Conservation (phyloP, 306 rosid genomes). For the Macrotyloma uniflorum region DNA sequence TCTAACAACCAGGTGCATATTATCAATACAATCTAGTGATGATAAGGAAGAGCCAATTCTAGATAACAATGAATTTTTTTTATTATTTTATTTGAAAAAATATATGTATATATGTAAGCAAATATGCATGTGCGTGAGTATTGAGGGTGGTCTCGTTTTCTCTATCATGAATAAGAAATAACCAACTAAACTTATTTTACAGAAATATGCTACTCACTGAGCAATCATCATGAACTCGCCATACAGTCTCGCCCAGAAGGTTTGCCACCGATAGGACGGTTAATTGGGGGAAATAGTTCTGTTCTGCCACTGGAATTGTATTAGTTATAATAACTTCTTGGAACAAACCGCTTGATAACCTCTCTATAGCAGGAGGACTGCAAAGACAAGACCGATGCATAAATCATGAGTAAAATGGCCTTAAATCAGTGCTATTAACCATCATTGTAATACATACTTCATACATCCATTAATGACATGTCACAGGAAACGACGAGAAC, state of each 20-base stretch:
- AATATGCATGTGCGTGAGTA: background rate
- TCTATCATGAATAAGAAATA: slow-evolving; percentile 30
- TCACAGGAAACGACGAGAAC: background rate
- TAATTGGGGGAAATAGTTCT: slow-evolving; percentile 87
- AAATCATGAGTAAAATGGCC: background rate
- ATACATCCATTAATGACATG: background rate
- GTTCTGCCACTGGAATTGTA: slow-evolving; percentile 82
- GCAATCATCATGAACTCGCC: slow-evolving; percentile 99
- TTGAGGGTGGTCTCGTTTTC: slow-evolving; percentile 16
- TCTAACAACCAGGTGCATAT: slow-evolving; percentile 9
- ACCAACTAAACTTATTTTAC: slow-evolving; percentile 39
- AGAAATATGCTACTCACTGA: slow-evolving; percentile 90
- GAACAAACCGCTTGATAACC: slow-evolving; percentile 88
- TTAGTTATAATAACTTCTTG: slow-evolving; percentile 97
- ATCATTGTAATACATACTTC: background rate
- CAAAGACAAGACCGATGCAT: slow-evolving; percentile 37
- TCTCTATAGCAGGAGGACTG: slow-evolving; percentile 98
- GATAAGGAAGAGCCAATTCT: slow-evolving; percentile 9
- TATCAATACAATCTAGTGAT: slow-evolving; percentile 14
- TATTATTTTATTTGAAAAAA: slow-evolving; percentile 4
- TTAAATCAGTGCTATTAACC: background rate
- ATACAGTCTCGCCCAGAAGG: slow-evolving; percentile 96
- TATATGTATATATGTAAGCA: background rate
- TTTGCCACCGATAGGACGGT: slow-evolving; percentile 94
- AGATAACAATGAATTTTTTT: background rate